phyloP scores from a whole-genome alignment of 1,139 yeast genomes.

The Taiozyma sp. region DNA sequence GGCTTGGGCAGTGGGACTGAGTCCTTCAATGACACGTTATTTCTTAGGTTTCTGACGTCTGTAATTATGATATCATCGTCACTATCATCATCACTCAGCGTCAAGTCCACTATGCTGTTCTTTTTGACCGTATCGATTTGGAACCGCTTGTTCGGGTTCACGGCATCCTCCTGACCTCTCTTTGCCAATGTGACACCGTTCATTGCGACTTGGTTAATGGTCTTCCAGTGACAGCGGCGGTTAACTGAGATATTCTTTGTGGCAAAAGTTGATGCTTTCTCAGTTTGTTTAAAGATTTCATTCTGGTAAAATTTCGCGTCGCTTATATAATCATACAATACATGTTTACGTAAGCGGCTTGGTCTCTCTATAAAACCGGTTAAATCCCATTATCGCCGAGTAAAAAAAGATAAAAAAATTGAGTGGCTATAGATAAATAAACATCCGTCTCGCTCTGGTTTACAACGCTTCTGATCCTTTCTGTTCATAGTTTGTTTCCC shows the following conservation, averaged over 20 bases:
- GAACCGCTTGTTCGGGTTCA: constrained; percentile 1
- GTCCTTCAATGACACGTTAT: neutral
- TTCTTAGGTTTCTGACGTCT: constrained; percentile 5
- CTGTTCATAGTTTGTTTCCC: too few relatives aligned
- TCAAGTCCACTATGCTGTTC: constrained; percentile 5
- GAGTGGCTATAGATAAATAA: neutral
- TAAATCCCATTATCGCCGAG: neutral
- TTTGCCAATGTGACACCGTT: neutral
- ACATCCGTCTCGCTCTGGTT: neutral
- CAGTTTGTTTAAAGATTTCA: neutral
- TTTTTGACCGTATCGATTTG: neutral
- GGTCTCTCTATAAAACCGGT: neutral
- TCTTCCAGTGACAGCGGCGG: too few relatives aligned
- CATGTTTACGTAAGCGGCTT: neutral
- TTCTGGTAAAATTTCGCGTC: neutral
- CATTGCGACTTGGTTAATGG: neutral
- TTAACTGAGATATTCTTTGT: neutral
- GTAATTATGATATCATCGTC: constrained; percentile 13
- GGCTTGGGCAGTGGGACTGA: neutral
- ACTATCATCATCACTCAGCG: constrained; percentile 4
- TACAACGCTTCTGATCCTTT: too few relatives aligned
- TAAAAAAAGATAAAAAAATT: neutral
- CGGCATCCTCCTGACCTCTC: neutral
- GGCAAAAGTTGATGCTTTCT: neutral
- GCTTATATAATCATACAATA: neutral